Conservation (phyloP, 1,139 yeast species). For the Lodderomyces oxycetoniae region DNA sequence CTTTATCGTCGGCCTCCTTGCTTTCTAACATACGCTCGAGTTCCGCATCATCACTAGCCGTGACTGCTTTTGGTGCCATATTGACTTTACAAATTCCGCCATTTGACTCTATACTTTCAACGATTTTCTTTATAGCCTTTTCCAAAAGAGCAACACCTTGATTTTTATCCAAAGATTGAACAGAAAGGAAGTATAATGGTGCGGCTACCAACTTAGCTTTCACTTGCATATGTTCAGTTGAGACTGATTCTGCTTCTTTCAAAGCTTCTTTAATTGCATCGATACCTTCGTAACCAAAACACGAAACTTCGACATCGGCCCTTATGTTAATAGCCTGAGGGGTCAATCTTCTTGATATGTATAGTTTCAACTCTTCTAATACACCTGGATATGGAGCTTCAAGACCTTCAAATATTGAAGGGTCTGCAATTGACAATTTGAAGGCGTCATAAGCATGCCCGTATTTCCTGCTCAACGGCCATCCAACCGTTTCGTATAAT, state of each 20-base stretch:
- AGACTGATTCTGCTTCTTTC: slow-evolving; percentile 76
- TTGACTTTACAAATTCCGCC: slow-evolving; percentile 91
- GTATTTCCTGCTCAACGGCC: slow-evolving; percentile 94
- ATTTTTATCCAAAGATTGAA: slow-evolving; percentile 87
- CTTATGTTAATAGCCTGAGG: slow-evolving; percentile 98
- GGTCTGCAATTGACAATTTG: slow-evolving; percentile 92
- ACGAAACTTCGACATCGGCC: slow-evolving; percentile 96
- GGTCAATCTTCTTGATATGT: slow-evolving; percentile 89
- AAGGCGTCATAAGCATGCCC: slow-evolving; percentile 98
- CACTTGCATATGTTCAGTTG: slow-evolving; percentile 80
- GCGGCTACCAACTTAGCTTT: slow-evolving; percentile 97
- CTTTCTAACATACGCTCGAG: slow-evolving; percentile 81
- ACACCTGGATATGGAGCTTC: slow-evolving; percentile 69
- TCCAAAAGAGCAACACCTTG: slow-evolving; percentile 78
- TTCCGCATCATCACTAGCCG: slow-evolving; percentile 98
- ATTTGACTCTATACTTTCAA: slow-evolving; percentile 59
- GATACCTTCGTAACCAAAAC: slow-evolving; percentile 96
- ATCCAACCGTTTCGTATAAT: slow-evolving; percentile 83
- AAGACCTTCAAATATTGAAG: slow-evolving; percentile 77
- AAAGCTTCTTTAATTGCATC: slow-evolving; percentile 93
- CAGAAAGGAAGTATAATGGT: slow-evolving; percentile 89
- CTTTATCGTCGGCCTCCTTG: slow-evolving; percentile 46
- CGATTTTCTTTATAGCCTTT: slow-evolving; percentile 73
- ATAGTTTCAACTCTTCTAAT: slow-evolving; percentile 74
- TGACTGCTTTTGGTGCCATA: slow-evolving; percentile 98